Conservation (phyloP, 2,329 filamentous ascomycete genomes). For the Stenocarpella maydis region DNA sequence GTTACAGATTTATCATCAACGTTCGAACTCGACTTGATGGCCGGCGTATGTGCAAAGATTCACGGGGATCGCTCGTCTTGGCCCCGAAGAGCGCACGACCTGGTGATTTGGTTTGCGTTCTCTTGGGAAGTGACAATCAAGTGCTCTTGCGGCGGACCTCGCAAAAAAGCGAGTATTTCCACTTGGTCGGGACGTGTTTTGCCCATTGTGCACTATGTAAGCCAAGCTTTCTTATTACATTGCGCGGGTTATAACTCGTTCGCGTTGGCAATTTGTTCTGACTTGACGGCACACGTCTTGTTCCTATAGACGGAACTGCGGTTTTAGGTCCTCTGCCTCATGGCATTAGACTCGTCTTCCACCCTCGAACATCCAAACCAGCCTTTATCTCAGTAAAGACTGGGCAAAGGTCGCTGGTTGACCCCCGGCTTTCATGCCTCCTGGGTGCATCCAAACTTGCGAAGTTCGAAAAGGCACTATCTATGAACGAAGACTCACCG, state of each 20-base stretch:
- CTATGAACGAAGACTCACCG: neutral
- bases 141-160: constrained; percentile 1
- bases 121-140: neutral
- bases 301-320: neutral
- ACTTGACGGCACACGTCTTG: neutral
- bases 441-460: neutral
- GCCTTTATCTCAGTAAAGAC: neutral
- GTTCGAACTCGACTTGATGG: neutral
- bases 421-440: neutral
- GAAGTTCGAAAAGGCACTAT: neutral
- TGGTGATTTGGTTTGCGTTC: constrained; percentile 15
- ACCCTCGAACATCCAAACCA: constrained; percentile 5
- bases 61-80: constrained; percentile 6
- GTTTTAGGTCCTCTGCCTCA: neutral
- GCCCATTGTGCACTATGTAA: constrained; percentile 5
- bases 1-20: neutral
- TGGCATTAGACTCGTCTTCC: neutral
- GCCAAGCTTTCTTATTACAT: neutral
- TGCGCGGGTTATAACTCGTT: neutral
- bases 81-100: neutral
- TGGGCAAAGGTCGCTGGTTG: neutral
- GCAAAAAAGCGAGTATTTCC: neutral
- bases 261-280: neutral
- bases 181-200: constrained; percentile 2
- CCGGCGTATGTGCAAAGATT: constrained; percentile 12